These are phyloP conservation scores for Crithidia sp. DNA, from an alignment of 208 protist genomes.

Conservation along the genomic window DNA sequence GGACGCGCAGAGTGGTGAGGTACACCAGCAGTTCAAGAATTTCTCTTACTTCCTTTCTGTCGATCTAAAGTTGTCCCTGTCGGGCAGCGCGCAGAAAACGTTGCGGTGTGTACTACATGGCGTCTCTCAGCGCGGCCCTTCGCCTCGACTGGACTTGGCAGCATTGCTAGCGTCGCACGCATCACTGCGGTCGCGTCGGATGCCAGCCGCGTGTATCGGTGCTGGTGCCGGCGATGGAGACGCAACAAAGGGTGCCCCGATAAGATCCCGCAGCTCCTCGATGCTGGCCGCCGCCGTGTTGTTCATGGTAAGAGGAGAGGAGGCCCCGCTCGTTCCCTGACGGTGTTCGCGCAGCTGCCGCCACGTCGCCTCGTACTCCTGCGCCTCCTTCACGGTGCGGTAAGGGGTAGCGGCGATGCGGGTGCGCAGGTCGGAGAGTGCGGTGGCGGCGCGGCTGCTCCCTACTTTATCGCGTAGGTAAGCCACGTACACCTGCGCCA, in stretches of 20 bases:
- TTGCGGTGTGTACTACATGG: too few relatives aligned
- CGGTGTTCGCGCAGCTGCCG: conserved; percentile 2
- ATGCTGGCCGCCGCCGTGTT: conserved; percentile 10
- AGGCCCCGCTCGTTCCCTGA: too few relatives aligned
- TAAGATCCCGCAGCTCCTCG: conserved; percentile 33
- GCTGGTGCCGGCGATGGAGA: neutral
- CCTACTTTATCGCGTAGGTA: conserved; percentile 19
- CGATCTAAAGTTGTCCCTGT: too few relatives aligned
- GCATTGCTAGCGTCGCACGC: neutral
- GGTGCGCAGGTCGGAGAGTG: conserved; percentile 22
- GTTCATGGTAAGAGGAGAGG: too few relatives aligned
- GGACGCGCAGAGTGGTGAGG: too few relatives aligned
- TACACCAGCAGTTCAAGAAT: too few relatives aligned
- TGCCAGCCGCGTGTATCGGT: neutral
- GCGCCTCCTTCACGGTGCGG: conserved; percentile 25
- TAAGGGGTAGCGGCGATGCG: conserved; percentile 21
- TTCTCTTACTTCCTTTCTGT: too few relatives aligned
- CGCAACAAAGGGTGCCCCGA: conserved; percentile 12
- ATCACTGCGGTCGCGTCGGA: conserved; percentile 2
- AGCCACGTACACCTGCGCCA: conserved; percentile 22
- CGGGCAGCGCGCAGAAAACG: too few relatives aligned
- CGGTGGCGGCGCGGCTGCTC: conserved; percentile 2
- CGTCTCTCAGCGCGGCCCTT: neutral
- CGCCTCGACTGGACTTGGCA: conserved; percentile 3
- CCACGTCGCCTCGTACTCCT: conserved; percentile 12